Evolutionary conservation across 495 filamentous ascomycete species (phyloP).

Genomic region (Aspergillus hancockii): DNA sequence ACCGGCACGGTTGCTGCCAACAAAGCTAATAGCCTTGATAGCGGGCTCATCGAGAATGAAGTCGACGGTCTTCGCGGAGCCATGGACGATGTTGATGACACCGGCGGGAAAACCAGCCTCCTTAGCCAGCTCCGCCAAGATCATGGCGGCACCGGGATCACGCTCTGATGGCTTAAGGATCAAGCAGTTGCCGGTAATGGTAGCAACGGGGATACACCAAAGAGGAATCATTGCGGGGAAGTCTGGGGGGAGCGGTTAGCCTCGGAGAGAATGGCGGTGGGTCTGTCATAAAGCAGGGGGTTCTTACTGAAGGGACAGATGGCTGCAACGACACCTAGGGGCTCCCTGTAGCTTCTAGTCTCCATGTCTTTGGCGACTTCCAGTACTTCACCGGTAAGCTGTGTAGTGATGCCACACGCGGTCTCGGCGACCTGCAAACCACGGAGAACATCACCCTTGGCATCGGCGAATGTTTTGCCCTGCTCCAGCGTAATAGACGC

Average conservation of each 20-base stretch:
- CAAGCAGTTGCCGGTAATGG: constrained; percentile 89
- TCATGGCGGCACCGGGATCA: constrained; percentile 98
- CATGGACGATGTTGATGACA: constrained; percentile 94
- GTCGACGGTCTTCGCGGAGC: constrained; percentile 86
- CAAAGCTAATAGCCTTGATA: constrained; percentile 98
- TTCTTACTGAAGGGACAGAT: constrained; percentile 96
- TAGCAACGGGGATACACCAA: constrained; percentile 95
- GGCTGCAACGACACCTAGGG: constrained; percentile 89
- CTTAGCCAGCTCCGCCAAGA: constrained; percentile 86
- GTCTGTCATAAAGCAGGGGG: background rate
- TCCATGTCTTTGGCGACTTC: constrained; percentile 99
- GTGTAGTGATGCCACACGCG: constrained; percentile 89
- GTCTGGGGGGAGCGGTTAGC: constrained; percentile 53
- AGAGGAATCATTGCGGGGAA: constrained; percentile 99
- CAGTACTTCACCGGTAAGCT: constrained; percentile 89
- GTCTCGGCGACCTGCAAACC: constrained; percentile 97
- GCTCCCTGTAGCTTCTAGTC: constrained; percentile 89
- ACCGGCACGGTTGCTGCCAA: constrained; percentile 93
- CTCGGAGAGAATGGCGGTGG: constrained; percentile 4
- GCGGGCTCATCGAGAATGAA: constrained; percentile 95
- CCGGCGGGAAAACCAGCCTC: constrained; percentile 93
- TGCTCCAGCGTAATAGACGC: constrained; percentile 97
- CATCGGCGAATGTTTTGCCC: constrained; percentile 91
- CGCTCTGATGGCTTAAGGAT: constrained; percentile 97
- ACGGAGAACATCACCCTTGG: constrained; percentile 90